Conservation (phyloP, 306 rosid species). For the Glycyrrhiza uralensis region DNA sequence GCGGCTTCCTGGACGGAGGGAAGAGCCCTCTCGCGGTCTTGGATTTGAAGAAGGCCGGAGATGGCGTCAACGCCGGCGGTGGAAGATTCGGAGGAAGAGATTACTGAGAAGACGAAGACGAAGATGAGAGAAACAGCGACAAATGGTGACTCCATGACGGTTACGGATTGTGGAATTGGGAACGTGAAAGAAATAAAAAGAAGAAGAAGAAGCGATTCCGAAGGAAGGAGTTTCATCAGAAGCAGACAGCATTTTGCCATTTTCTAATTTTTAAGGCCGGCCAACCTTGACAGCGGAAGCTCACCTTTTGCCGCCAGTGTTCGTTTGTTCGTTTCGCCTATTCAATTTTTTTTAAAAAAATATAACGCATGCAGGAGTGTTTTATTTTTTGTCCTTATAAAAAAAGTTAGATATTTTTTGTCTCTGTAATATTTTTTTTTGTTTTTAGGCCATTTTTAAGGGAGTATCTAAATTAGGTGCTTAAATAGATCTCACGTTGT, state of each 20-base stretch:
- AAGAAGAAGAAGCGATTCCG: slow-evolving; percentile 9
- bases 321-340: neutral
- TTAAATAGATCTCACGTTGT: too few relatives aligned
- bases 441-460: too few relatives aligned
- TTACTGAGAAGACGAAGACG: slow-evolving; percentile 1
- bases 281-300: slow-evolving; percentile 6
- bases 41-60: slow-evolving; percentile 61
- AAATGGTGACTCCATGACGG: slow-evolving; percentile 31
- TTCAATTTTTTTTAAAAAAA: neutral
- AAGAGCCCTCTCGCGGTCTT: slow-evolving; percentile 64
- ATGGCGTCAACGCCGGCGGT: slow-evolving; percentile 48
- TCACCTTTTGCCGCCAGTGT: slow-evolving; percentile 13
- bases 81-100: slow-evolving; percentile 26
- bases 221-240: neutral
- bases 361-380: too few relatives aligned
- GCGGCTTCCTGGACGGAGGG: slow-evolving; percentile 67
- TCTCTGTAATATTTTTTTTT: too few relatives aligned
- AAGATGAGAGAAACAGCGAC: slow-evolving; percentile 40
- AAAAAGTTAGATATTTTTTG: too few relatives aligned
- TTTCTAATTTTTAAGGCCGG: slow-evolving; percentile 39
- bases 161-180: slow-evolving; percentile 8
- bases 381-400: too few relatives aligned
- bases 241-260: slow-evolving; percentile 26
- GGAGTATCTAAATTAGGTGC: too few relatives aligned
- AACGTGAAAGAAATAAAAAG: neutral